Conservation (phyloP, 805 yeast species). For the Isabelozyma pseudorhagii region DNA sequence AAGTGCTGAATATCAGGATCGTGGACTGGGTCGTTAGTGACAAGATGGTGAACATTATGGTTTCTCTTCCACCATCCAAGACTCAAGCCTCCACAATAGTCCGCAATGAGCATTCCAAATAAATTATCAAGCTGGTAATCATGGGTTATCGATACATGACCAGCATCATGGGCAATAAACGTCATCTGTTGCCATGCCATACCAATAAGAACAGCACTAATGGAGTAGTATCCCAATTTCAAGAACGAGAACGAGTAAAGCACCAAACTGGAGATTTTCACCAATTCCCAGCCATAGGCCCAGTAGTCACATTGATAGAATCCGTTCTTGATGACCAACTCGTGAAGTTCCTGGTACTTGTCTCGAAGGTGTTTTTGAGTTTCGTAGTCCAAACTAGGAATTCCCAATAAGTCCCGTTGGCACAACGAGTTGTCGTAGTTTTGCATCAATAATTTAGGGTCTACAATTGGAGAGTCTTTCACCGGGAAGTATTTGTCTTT, state of each 20-base stretch:
- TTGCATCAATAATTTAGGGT: conserved; percentile 52
- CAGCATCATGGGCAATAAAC: conserved; percentile 88
- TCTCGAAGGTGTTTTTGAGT: conserved; percentile 59
- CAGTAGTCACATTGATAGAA: conserved; percentile 71
- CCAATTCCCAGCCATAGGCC: conserved; percentile 66
- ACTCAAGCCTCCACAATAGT: conserved; percentile 83
- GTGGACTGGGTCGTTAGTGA: conserved; percentile 91
- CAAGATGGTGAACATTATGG: conserved; percentile 88
- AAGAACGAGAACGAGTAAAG: conserved; percentile 48
- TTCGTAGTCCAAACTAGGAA: conserved; percentile 65
- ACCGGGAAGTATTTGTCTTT: conserved; percentile 33
- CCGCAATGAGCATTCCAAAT: conserved; percentile 70
- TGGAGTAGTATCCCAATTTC: conserved; percentile 39
- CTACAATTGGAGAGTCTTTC: conserved; percentile 33
- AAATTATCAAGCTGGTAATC: conserved; percentile 72
- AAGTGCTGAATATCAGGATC: conserved; percentile 94
- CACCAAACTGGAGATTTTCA: conserved; percentile 57
- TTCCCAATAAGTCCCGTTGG: conserved; percentile 48
- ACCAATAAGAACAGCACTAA: conserved; percentile 68
- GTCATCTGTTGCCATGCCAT: conserved; percentile 87
- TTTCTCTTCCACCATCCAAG: conserved; percentile 94
- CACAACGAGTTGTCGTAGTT: conserved; percentile 58
- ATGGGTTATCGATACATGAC: conserved; percentile 81
- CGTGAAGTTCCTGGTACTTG: conserved; percentile 62
- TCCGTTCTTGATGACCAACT: conserved; percentile 51